Evolutionary conservation across 768 basidiomycete genomes (phyloP).

Genomic region (Coprinopsis marcescibilis): DNA sequence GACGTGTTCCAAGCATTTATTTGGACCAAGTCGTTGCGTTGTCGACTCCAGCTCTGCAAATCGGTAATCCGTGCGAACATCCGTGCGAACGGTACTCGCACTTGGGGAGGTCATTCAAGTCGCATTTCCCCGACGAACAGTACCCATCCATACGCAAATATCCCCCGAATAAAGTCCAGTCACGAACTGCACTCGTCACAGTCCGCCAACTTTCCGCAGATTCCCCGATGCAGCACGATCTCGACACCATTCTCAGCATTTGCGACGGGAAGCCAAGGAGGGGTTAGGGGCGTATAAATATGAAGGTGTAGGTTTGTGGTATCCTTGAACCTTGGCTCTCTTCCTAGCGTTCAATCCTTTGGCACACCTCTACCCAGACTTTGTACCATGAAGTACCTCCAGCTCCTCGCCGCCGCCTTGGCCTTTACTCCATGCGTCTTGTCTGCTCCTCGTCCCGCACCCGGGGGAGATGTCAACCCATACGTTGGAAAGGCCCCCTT

Average conservation of each 20-base stretch:
- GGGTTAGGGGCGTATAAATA: neutral
- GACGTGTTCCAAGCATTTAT: too few species aligned
- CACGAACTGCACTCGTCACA: neutral
- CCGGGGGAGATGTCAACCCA: constrained; percentile 11
- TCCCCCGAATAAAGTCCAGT: neutral
- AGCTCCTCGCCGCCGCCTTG: constrained; percentile 7
- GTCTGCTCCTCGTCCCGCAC: neutral
- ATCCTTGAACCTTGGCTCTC: neutral
- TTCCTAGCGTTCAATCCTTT: neutral
- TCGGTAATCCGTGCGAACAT: too few species aligned
- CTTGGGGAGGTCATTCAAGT: too few species aligned
- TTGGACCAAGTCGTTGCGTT: too few species aligned
- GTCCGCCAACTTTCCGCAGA: neutral
- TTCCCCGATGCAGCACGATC: neutral
- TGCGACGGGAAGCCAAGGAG: neutral
- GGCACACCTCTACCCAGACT: neutral
- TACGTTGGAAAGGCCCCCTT: constrained; percentile 15
- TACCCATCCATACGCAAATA: neutral
- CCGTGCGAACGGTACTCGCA: too few species aligned
- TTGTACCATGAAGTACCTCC: constrained; percentile 9
- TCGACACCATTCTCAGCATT: neutral
- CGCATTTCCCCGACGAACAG: neutral
- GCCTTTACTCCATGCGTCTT: constrained; percentile 1
- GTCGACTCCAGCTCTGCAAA: too few species aligned
- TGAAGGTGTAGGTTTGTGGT: neutral